Conservation (phyloP, 2,329 filamentous ascomycete species). For the Phialocephala subalpina region DNA sequence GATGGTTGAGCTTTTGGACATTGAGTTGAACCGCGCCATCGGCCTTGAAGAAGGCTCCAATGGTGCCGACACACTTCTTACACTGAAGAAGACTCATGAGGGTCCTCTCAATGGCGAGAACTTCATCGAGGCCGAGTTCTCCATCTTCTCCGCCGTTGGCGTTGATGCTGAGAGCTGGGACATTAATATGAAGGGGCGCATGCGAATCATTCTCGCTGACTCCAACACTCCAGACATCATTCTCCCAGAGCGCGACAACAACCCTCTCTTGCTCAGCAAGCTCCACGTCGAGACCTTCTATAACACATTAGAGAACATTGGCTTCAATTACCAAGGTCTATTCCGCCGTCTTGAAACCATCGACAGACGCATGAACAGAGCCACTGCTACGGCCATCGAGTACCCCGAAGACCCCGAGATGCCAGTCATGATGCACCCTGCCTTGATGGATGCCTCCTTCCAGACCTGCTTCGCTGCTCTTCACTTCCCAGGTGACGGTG, state of each 20-base stretch:
- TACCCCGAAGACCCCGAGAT: slow-evolving; percentile 26
- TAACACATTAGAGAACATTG: slow-evolving; percentile 21
- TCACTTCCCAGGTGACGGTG: slow-evolving; percentile 22
- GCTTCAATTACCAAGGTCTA: slow-evolving; percentile 23
- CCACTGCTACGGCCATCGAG: slow-evolving; percentile 42
- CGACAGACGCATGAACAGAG: slow-evolving; percentile 39
- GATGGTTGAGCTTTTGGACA: slow-evolving; percentile 40
- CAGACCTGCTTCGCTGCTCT: slow-evolving; percentile 54
- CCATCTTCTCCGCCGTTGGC: slow-evolving; percentile 20
- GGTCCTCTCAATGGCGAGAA: slow-evolving; percentile 21
- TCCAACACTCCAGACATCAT: slow-evolving; percentile 22
- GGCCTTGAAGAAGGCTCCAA: slow-evolving; percentile 30
- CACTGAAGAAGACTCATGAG: slow-evolving; percentile 24
- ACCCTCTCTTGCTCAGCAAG: slow-evolving; percentile 17
- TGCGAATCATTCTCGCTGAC: slow-evolving; percentile 21
- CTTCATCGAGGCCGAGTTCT: slow-evolving; percentile 19
- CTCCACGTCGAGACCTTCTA: slow-evolving; percentile 23
- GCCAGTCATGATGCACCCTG: slow-evolving; percentile 52
- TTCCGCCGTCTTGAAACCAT: slow-evolving; percentile 23
- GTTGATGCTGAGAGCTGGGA: slow-evolving; percentile 23
- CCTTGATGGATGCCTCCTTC: slow-evolving; percentile 63
- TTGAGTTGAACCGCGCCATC: slow-evolving; percentile 30
- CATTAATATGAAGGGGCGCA: slow-evolving; percentile 24
- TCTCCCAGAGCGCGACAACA: slow-evolving; percentile 18
- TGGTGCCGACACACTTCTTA: slow-evolving; percentile 32